Percentiles rank a stretch among this genome's conserved stretches.
These are phyloP conservation scores for Tolypocladium tropicale DNA, from an alignment of 2,329 filamentous ascomycete species.

Conservation along the genomic window DNA sequence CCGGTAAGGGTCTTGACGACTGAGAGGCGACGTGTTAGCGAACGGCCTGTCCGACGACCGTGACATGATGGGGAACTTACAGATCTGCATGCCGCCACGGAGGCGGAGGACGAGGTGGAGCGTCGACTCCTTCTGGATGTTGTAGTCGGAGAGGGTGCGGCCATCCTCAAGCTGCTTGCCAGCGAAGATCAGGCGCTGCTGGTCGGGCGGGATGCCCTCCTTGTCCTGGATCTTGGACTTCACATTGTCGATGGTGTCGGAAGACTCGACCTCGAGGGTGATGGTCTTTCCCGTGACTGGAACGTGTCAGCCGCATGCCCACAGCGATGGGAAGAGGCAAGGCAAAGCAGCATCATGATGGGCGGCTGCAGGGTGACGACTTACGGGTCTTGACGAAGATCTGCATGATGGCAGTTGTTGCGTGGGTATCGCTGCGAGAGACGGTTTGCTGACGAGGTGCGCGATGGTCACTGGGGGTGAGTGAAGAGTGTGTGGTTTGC, in stretches of 20 bases:
- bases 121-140: constrained; percentile 55
- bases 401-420: constrained; percentile 59
- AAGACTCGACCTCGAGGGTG: constrained; percentile 65
- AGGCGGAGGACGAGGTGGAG: constrained; percentile 69
- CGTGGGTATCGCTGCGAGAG: constrained; percentile 12
- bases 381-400: constrained; percentile 96
- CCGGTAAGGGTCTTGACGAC: constrained; percentile 79
- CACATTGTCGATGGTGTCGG: constrained; percentile 92
- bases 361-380: constrained; percentile 35
- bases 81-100: constrained; percentile 56
- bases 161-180: constrained; percentile 97
- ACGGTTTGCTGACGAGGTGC: constrained; percentile 8
- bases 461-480: constrained; percentile 4
- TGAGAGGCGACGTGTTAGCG: constrained; percentile 3
- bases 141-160: constrained; percentile 44
- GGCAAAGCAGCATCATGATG: too few relatives aligned
- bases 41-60: too few relatives aligned
- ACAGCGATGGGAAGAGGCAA: neutral
- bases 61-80: constrained; percentile 25
- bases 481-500: constrained; percentile 7
- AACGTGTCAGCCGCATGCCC: constrained; percentile 3
- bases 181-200: constrained; percentile 92
- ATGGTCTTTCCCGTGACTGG: constrained; percentile 14
- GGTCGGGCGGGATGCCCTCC: constrained; percentile 93
- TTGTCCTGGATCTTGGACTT: constrained; percentile 99